Conservation (phyloP, 2,329 filamentous ascomycete species). For the Penicillium sp. region DNA sequence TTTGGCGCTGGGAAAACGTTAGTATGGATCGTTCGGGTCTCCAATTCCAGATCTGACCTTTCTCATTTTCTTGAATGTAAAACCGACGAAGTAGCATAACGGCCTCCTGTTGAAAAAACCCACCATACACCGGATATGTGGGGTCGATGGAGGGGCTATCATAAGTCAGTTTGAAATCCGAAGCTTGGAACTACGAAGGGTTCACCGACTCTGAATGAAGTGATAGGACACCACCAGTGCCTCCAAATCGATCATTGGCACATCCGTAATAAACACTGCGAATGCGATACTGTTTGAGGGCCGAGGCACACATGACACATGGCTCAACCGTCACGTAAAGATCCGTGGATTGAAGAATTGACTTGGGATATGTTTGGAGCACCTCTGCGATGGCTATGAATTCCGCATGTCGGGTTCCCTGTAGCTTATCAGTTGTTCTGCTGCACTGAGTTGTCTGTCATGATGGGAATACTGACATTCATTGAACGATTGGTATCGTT, state of each 20-base stretch:
- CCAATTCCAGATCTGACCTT: slow-evolving; percentile 56
- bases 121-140: slow-evolving; percentile 80
- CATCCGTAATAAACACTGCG: slow-evolving; percentile 92
- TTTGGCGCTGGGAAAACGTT: slow-evolving; percentile 53
- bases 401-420: slow-evolving; percentile 93
- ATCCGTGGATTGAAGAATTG: slow-evolving; percentile 70
- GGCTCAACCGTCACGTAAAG: slow-evolving; percentile 98
- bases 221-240: slow-evolving; percentile 88
- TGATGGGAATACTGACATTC: slow-evolving; percentile 48
- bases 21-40: not conserved
- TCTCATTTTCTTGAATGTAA: slow-evolving; percentile 96
- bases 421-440: slow-evolving; percentile 39
- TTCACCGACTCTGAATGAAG: slow-evolving; percentile 68
- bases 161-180: slow-evolving; percentile 8
- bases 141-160: slow-evolving; percentile 69
- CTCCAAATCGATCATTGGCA: slow-evolving; percentile 94
- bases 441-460: not conserved
- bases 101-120: slow-evolving; percentile 86
- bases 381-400: slow-evolving; percentile 79
- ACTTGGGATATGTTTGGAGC: slow-evolving; percentile 63
- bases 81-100: slow-evolving; percentile 90
- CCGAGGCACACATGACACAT: slow-evolving; percentile 97
- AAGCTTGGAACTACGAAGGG: not conserved
- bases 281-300: slow-evolving; percentile 84
- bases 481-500: slow-evolving; percentile 93